Evolutionary conservation across 2,329 filamentous ascomycete genomes (phyloP), one percentile per base, ranked within the genome.

Genomic region (Sclerotinia nivalis): DNA sequence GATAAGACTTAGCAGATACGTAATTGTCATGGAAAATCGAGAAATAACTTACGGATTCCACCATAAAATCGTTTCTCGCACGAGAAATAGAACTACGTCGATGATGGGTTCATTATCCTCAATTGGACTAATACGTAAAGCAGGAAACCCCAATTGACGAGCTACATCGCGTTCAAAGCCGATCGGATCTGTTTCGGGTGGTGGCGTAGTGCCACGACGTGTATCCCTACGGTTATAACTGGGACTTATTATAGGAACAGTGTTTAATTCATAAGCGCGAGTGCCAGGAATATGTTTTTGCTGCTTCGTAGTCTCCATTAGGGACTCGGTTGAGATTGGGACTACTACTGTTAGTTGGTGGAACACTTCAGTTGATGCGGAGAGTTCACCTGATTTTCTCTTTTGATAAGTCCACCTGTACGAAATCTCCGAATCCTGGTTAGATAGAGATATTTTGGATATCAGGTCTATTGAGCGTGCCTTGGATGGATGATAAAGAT

Each of bases 401-500:
- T 25, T 28, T 28, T 10, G 9, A 1, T 52, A 6, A 15, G 12
- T 15, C n/a, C 4, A 28, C 4, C 0, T 2, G 0, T 5, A 1
- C 2, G 40, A 10, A 8, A 45, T 31, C 18, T 1, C 0, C 1
- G 18, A 59, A 8, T 2, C 7, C 22, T 18, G 15, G 0, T 59
- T 43, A 6, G 13, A 1, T 0, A 34, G 25, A 25, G 34, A 25
- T 34, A 59, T 59, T 0, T 28, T 55, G 28, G 12, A 40, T 40
- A 25, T 2, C 1, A 25, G 13, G 20, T 28, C 50, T 54, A 18
- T 20, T 28, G 25, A 28, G 4, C 9, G 2, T 4, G 10, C 10
- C 43, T 13, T 45, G 4, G 43, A 54, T 20, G 4, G 7, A 31
- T 18, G 3, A 10, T 20, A 0, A 5, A 1, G 7, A 31, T 20